Conservation (phyloP, 352 stramenopile genomes). For the Phytophthora nicotianae region DNA sequence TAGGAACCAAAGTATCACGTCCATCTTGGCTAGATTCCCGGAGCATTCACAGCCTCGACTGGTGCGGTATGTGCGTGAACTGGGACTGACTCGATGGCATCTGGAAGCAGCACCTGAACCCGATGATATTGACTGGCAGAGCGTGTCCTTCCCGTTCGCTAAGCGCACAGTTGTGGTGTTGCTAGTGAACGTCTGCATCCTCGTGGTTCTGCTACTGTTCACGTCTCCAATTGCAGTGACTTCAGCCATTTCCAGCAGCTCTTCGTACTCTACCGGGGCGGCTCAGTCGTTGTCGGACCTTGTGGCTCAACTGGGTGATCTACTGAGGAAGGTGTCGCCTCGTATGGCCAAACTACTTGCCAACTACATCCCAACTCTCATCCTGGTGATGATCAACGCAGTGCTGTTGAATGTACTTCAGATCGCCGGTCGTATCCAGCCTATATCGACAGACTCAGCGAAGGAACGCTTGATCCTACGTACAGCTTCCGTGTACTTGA, state of each 20-base stretch:
- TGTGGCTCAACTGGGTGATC: conserved; percentile 60
- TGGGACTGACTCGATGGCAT: conserved; percentile 81
- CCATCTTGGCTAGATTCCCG: conserved; percentile 73
- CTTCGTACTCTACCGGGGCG: conserved; percentile 64
- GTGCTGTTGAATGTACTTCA: conserved; percentile 87
- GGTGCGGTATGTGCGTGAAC: conserved; percentile 78
- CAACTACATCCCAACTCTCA: conserved; percentile 82
- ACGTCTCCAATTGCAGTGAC: conserved; percentile 86
- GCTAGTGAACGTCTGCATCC: conserved; percentile 79
- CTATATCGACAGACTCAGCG: conserved; percentile 82
- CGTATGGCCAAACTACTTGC: conserved; percentile 82
- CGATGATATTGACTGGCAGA: conserved; percentile 88
- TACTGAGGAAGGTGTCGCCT: conserved; percentile 69
- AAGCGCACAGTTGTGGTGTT: conserved; percentile 76
- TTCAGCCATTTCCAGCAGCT: conserved; percentile 75
- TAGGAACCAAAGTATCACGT: conserved; percentile 75
- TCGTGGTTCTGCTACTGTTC: conserved; percentile 78
- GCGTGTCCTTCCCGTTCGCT: conserved; percentile 81
- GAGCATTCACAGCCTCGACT: conserved; percentile 62
- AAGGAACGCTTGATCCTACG: conserved; percentile 86
- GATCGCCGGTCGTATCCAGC: conserved; percentile 82
- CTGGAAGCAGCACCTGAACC: conserved; percentile 76
- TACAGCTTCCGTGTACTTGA: conserved; percentile 79
- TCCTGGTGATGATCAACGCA: conserved; percentile 88
- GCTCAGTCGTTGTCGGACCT: conserved; percentile 74